Conservation (phyloP, 176 grass and related monocot genomes). For the Triticum dicoccoides region DNA sequence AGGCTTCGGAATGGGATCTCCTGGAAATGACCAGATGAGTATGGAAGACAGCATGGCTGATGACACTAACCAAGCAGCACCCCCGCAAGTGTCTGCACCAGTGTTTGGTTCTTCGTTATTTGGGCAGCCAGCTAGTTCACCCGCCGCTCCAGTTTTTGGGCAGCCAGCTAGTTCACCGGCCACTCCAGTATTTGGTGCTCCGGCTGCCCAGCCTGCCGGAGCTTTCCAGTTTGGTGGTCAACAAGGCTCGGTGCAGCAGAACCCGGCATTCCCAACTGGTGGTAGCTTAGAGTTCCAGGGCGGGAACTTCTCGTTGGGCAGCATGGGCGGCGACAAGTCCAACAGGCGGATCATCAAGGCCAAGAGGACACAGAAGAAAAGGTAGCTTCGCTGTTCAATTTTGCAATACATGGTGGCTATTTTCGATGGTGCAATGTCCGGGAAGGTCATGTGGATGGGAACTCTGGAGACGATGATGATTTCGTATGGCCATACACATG, state of each 20-base stretch:
- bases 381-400: conserved; percentile 1
- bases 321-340: conserved; percentile 51
- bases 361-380: conserved; percentile 45
- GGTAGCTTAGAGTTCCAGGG: conserved; percentile 57
- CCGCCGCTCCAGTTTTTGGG: conserved; percentile 30
- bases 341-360: conserved; percentile 51
- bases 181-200: conserved; percentile 41
- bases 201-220: conserved; percentile 23
- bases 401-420: not conserved
- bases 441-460: conserved; percentile 3
- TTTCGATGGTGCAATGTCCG: not conserved
- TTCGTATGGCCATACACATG: conserved; percentile 1
- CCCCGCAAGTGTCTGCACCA: conserved; percentile 18
- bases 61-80: conserved; percentile 43
- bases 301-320: conserved; percentile 62
- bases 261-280: conserved; percentile 38
- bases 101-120: conserved; percentile 45
- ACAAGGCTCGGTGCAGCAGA: conserved; percentile 37
- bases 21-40: conserved; percentile 70
- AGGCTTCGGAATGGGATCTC: conserved; percentile 36
- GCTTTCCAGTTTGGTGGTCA: conserved; percentile 56
- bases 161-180: conserved; percentile 31
- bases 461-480: not conserved
- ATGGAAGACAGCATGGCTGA: conserved; percentile 64
- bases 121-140: conserved; percentile 38